These are phyloP conservation scores for Pterocarpus macrocarpus DNA, from an alignment of 306 rosid species.

Conservation along the genomic window DNA sequence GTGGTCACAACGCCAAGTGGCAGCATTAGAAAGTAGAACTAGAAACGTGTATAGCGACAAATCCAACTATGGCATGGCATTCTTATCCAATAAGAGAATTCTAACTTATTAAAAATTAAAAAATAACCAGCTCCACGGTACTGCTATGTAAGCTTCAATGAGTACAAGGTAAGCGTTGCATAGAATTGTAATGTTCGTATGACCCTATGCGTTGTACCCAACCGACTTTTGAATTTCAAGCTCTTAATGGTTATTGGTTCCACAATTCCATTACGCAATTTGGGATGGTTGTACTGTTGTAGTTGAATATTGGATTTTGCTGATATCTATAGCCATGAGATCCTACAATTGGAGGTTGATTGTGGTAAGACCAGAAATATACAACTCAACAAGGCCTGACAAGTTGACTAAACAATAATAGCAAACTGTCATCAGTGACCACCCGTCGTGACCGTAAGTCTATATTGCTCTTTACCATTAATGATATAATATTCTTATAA, in stretches of 20 bases:
- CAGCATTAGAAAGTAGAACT: neutral
- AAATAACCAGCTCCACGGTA: neutral
- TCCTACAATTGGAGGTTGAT: neutral
- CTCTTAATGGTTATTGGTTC: neutral
- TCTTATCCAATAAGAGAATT: neutral
- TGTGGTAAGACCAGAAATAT: neutral
- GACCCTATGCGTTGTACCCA: neutral
- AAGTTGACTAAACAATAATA: neutral
- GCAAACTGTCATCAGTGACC: neutral
- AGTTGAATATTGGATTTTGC: neutral
- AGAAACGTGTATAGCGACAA: neutral
- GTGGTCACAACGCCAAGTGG: neutral
- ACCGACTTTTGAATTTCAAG: neutral
- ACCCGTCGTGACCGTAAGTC: neutral
- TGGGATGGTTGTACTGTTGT: neutral
- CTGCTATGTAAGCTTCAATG: neutral
- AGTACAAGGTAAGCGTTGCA: neutral
- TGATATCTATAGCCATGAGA: neutral
- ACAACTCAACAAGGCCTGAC: neutral
- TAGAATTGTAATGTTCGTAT: neutral
- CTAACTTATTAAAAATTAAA: neutral
- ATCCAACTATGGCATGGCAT: neutral
- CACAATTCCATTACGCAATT: constrained; percentile 3
- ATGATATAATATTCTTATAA: too few species aligned
- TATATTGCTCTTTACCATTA: neutral